Percentiles rank a stretch among this genome's conserved stretches.
These are phyloP conservation scores for Eutrema salsugineum DNA, from an alignment of 441 rosid genomes.

Conservation along the genomic window DNA sequence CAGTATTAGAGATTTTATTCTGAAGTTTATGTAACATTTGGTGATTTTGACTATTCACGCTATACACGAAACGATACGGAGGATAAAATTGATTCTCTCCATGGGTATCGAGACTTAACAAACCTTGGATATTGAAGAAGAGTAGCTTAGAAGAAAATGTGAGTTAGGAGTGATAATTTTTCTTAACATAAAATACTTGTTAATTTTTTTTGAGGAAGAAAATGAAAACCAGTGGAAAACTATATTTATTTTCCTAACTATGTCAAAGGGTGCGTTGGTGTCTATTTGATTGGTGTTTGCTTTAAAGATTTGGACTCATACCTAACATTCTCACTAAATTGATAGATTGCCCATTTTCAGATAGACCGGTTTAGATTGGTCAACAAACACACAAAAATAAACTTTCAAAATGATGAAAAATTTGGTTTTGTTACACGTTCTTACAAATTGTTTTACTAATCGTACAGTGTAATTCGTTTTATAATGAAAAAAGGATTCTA, in stretches of 20 bases:
- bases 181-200: too few relatives aligned
- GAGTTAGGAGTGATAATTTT: neutral
- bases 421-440: neutral
- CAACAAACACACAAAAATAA: too few relatives aligned
- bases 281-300: neutral
- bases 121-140: neutral
- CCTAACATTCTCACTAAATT: conserved; percentile 6
- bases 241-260: neutral
- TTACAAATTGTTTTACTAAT: neutral
- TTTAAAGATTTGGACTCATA: neutral
- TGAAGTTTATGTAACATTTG: neutral
- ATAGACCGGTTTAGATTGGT: neutral
- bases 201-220: neutral
- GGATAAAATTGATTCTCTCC: neutral
- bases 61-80: neutral
- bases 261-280: neutral
- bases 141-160: neutral
- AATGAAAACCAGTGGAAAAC: neutral
- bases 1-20: too few relatives aligned
- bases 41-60: neutral
- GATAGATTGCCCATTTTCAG: neutral
- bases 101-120: neutral
- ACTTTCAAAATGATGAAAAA: neutral
- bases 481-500: too few relatives aligned
- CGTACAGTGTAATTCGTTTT: neutral